Base-by-base conservation (phyloP, 495 filamentous ascomycete genomes). In the Amorphotheca resinae region DNA sequence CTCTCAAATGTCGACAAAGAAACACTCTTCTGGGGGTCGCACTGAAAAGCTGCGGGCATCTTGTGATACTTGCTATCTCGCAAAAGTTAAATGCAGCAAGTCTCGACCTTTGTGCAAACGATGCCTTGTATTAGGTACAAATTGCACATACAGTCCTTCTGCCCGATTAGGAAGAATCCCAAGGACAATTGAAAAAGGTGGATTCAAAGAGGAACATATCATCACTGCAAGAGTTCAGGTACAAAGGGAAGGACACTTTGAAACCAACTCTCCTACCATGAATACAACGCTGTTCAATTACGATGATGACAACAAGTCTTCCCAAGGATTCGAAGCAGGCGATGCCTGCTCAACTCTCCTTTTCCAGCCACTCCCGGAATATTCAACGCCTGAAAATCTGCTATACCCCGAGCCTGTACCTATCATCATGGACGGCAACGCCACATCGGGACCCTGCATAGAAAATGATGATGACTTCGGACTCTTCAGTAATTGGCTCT, bases 1-100 rank as follows among this genome's bases (percentile, higher is more conserved):
- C n/a, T n/a, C n/a, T 21, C 15, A 15, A 37, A 37, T 37, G 34
- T 17, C 34, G 14, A 5, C 34, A 21, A 37, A 15, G 17, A 37
- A 37, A 20, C 34, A 17, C 17, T 22, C 9, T 15, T 40, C 50
- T 2, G 63, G 63, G 42, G 52, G 53, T 38, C 67, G 56, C 37
- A 61, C 59, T 42, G 59, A 58, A 32, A 60, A 67, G 18, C 60
- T 72, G 38, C 61, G 68, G 32, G 66, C 64, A 22, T 72, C 69
- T 26, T 73, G 69, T 53, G 69, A 73, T 49, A 66, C 65, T n/a
- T 73, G 69, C 52, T 68, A 71, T 44, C 53, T 69, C 22, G 68
- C 69, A 30, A 73, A 73, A 49, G 67, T 73, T 56, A 72, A 70
- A 46, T 73, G 69, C 53, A 66, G 64, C 45, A 73, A 72, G 45